Conservation (phyloP, 2,329 filamentous ascomycete species). For the Colletotrichum theobromicola region DNA sequence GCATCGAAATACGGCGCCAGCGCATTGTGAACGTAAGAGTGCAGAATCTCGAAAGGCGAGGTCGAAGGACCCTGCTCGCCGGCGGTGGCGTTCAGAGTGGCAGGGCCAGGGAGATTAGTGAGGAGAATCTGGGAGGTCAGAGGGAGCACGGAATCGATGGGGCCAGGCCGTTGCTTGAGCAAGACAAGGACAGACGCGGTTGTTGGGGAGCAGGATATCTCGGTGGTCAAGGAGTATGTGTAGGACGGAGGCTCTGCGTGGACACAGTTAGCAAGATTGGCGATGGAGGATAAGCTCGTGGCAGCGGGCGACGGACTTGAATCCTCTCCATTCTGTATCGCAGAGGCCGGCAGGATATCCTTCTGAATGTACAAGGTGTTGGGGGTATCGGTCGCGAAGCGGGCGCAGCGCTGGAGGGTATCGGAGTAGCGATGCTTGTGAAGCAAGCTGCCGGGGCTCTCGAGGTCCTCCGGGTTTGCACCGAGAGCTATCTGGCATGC, state of each 20-base stretch:
- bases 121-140: slow-evolving; percentile 90
- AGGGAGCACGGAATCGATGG: slow-evolving; percentile 83
- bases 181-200: slow-evolving; percentile 87
- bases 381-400: slow-evolving; percentile 89
- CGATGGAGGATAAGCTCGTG: background rate
- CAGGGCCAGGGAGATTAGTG: slow-evolving; percentile 86
- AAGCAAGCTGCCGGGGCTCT: slow-evolving; percentile 81
- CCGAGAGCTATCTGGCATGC: slow-evolving; percentile 78
- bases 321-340: slow-evolving; percentile 52
- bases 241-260: slow-evolving; percentile 57
- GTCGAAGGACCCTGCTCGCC: slow-evolving; percentile 74
- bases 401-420: slow-evolving; percentile 84
- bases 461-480: slow-evolving; percentile 78
- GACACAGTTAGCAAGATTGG: slow-evolving; percentile 29
- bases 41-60: slow-evolving; percentile 90
- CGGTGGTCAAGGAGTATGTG: slow-evolving; percentile 79
- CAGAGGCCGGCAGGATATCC: slow-evolving; percentile 65
- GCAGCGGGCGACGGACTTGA: slow-evolving; percentile 13
- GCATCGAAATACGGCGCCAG: slow-evolving; percentile 97
- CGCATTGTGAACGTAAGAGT: slow-evolving; percentile 89
- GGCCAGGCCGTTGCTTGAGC: slow-evolving; percentile 80
- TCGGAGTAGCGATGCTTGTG: slow-evolving; percentile 75
- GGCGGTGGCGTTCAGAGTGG: slow-evolving; percentile 68
- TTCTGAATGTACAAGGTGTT: slow-evolving; percentile 92
- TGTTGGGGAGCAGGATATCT: slow-evolving; percentile 80